phyloP scores from a whole-genome alignment of 2,329 filamentous ascomycete species.

The Zasmidium citrigriseum region DNA sequence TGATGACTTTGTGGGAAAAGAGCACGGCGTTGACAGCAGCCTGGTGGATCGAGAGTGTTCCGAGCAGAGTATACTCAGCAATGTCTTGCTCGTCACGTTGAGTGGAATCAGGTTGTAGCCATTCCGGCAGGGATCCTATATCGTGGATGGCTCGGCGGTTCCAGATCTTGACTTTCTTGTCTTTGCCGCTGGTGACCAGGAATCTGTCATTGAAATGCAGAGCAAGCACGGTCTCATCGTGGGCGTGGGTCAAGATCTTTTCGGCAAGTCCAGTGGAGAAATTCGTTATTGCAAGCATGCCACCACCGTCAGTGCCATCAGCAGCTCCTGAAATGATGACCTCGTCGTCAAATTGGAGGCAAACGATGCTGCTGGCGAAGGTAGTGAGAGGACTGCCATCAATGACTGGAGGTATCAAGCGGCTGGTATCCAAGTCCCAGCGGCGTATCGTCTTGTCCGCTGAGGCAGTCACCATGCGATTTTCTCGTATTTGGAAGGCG shows the following conservation, averaged over 20 bases:
- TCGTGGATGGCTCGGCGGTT: not conserved
- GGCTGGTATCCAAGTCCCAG: conserved; percentile 17
- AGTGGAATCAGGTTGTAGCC: not conserved
- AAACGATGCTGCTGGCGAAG: conserved; percentile 11
- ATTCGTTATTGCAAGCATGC: conserved; percentile 17
- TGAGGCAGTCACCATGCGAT: conserved; percentile 12
- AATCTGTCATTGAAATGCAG: conserved; percentile 12
- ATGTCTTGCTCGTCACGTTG: not conserved
- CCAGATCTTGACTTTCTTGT: conserved; percentile 19
- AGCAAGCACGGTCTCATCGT: conserved; percentile 8
- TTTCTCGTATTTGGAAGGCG: conserved; percentile 5
- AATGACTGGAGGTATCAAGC: not conserved
- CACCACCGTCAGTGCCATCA: conserved; percentile 20
- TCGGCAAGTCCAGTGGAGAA: conserved; percentile 17
- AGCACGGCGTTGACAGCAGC: conserved; percentile 18
- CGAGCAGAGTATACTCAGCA: conserved; percentile 2
- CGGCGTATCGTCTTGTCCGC: conserved; percentile 16
- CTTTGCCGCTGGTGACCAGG: conserved; percentile 16
- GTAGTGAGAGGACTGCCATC: not conserved
- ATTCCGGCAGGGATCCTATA: not conserved
- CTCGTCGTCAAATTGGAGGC: conserved; percentile 18
- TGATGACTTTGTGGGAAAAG: not conserved
- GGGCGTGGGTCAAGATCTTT: conserved; percentile 5
- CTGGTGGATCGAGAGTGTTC: conserved; percentile 1
- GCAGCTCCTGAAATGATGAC: conserved; percentile 27